Percentiles rank a stretch among this genome's conserved stretches.
phyloP scores from a whole-genome alignment of 192 early-diverging fungal genomes.

The Allomyces arbusculus region DNA sequence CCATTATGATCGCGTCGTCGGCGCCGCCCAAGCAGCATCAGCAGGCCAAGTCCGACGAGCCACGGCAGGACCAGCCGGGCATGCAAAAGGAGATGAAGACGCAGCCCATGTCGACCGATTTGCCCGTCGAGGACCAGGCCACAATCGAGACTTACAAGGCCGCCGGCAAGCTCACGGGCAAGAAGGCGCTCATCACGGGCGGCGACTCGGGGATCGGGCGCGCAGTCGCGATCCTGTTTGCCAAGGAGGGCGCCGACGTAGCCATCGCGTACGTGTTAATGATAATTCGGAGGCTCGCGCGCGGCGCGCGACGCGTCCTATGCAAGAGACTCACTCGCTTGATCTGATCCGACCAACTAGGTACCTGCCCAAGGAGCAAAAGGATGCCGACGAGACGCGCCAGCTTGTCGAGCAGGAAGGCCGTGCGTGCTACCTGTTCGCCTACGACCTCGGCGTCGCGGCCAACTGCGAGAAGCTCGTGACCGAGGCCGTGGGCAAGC shows the following conservation, averaged over 20 bases:
- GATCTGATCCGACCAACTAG: no score
- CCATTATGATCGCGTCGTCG: no score
- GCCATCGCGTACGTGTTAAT: slow-evolving; percentile 19
- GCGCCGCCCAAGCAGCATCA: no score
- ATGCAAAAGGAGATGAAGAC: no score
- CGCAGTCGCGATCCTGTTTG: slow-evolving; percentile 26
- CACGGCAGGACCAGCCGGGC: no score
- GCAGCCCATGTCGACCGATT: no score
- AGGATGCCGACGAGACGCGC: slow-evolving; percentile 22
- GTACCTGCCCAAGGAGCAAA: slow-evolving; percentile 11
- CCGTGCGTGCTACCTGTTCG: slow-evolving; percentile 16
- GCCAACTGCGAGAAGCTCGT: slow-evolving; percentile 7
- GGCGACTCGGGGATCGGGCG: slow-evolving; percentile 28
- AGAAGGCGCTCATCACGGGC: slow-evolving; percentile 26
- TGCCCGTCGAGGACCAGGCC: no score
- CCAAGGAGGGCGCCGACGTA: slow-evolving; percentile 21
- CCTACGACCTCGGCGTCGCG: slow-evolving; percentile 6
- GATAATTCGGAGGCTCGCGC: not conserved
- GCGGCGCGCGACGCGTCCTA: not conserved
- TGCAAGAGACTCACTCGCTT: no score
- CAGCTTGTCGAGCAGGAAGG: slow-evolving; percentile 16
- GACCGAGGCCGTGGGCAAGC: not conserved
- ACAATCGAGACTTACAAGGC: no score
- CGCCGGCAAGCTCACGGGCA: slow-evolving; percentile 19
- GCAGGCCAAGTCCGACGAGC: no score